Evolutionary conservation across 2,329 filamentous ascomycete genomes (phyloP).

Genomic region (Penicillium sp.): DNA sequence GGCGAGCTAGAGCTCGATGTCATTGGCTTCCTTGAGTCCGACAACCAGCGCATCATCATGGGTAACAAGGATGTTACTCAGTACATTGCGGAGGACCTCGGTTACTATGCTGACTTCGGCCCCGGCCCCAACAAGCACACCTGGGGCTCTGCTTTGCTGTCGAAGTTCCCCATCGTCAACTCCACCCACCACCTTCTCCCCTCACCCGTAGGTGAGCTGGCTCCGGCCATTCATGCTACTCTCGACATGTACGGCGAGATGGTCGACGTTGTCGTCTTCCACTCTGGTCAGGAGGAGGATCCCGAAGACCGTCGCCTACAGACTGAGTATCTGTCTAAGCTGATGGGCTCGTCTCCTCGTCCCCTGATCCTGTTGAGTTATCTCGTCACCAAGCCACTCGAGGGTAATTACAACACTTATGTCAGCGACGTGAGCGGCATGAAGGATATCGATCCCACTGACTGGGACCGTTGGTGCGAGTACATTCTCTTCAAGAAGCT

Average conservation of each 20-base stretch:
- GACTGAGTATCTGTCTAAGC: conserved; percentile 76
- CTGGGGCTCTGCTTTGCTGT: conserved; percentile 89
- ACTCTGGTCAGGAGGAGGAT: conserved; percentile 97
- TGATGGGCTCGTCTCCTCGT: conserved; percentile 81
- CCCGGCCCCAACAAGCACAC: conserved; percentile 99
- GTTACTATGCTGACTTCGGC: conserved; percentile 98
- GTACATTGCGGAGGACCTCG: conserved; percentile 90
- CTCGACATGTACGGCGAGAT: conserved; percentile 87
- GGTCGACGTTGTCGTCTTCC: conserved; percentile 96
- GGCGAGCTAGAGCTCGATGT: conserved; percentile 97
- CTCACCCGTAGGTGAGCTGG: conserved; percentile 89
- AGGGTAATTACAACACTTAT: conserved; percentile 97
- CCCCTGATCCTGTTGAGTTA: conserved; percentile 88
- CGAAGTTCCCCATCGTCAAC: conserved; percentile 97
- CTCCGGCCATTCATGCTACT: conserved; percentile 95
- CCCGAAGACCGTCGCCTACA: conserved; percentile 87
- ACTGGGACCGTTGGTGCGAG: conserved; percentile 99
- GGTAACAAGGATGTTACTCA: conserved; percentile 96
- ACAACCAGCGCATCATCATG: conserved; percentile 98
- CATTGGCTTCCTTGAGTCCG: conserved; percentile 88
- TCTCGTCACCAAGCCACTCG: conserved; percentile 82
- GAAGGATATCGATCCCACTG: conserved; percentile 87
- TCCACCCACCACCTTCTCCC: conserved; percentile 95
- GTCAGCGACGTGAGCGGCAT: conserved; percentile 85
- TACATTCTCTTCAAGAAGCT: conserved; percentile 95